These are phyloP conservation scores for Botrytis pseudocinerea DNA, from an alignment of 2,329 filamentous ascomycete species.

Conservation along the genomic window DNA sequence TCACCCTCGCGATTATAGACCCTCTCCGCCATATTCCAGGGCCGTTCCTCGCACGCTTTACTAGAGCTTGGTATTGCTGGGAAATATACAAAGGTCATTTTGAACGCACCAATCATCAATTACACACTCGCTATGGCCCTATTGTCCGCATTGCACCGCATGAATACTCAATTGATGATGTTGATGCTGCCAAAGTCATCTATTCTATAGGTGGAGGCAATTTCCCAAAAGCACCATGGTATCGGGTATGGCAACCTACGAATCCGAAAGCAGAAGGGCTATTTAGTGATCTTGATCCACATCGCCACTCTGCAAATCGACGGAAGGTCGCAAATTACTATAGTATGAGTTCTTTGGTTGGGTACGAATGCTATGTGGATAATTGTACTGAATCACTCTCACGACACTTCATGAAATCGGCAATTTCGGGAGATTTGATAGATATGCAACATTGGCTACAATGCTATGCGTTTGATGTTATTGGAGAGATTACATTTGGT, in stretches of 20 bases:
- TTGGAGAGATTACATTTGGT: conserved; percentile 51
- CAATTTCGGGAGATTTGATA: conserved; percentile 37
- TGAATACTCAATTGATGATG: conserved; percentile 49
- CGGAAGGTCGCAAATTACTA: conserved; percentile 49
- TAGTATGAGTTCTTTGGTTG: conserved; percentile 50
- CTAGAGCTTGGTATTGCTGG: conserved; percentile 47
- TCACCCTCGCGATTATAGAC: not conserved
- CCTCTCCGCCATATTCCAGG: conserved; percentile 47
- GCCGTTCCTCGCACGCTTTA: conserved; percentile 48
- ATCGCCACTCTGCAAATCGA: conserved; percentile 43
- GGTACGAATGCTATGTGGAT: conserved; percentile 52
- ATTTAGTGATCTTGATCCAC: conserved; percentile 43
- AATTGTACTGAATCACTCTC: conserved; percentile 48
- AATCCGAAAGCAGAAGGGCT: conserved; percentile 32
- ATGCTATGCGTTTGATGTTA: conserved; percentile 53
- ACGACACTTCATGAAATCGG: conserved; percentile 44
- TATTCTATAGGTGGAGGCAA: conserved; percentile 45
- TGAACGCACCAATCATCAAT: conserved; percentile 27
- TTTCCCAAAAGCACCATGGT: conserved; percentile 30
- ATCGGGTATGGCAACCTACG: conserved; percentile 34
- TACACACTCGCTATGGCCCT: conserved; percentile 50
- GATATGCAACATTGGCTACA: conserved; percentile 49
- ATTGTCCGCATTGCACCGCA: conserved; percentile 52
- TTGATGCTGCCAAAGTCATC: conserved; percentile 45
- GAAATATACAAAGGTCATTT: conserved; percentile 31